Evolutionary conservation across 306 rosid species (phyloP), one percentile per base, ranked within the genome.

Genomic region (Boehmeria nivea): DNA sequence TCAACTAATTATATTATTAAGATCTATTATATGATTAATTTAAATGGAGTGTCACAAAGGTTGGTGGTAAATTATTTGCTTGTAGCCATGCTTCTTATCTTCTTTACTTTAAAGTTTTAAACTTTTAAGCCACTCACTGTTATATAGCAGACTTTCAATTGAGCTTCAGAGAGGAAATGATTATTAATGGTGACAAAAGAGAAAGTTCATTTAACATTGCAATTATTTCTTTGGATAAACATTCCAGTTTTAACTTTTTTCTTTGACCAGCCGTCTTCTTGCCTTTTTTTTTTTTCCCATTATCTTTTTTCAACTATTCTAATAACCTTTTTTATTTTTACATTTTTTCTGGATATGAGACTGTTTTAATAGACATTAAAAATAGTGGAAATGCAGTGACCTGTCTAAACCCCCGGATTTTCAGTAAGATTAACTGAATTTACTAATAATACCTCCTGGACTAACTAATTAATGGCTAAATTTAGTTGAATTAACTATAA

Each of bases 81-180:
- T 18, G 37, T 12, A 72, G 49, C 58, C 80, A 69, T 69, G 72
- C 70, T 60, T 70, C 44, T 39, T 47, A 48, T 39, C 34, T 54
- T 53, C 23, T 27, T 23, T 40, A 2, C 23, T 53, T 58, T 39
- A 38, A 33, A 33, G 38, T 33, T 40, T 1, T n/a, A 40, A 40
- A 11, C 6, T 14, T 40, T 11, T 11, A 5, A 38, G 17, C n/a
- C 49, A 49, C 33, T 50, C 16, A 16, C 28, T 62, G 27, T 23
- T n/a, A 1, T 1, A 17, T 45, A 27, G 38, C 68, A 53, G 24
- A 36, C 21, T 20, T 12, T 71, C 44, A 42, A 70, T 57, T 56
- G 19, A 15, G 19, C 10, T 27, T 54, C 49, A 46, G 39, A 7
- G 23, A 51, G 38, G 38, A 33, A 33, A 11, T 40, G 67, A 61